Evolutionary conservation across 2,329 filamentous ascomycete genomes (phyloP), one percentile per base, ranked within the genome.

Genomic region (Aspergillus felis): DNA sequence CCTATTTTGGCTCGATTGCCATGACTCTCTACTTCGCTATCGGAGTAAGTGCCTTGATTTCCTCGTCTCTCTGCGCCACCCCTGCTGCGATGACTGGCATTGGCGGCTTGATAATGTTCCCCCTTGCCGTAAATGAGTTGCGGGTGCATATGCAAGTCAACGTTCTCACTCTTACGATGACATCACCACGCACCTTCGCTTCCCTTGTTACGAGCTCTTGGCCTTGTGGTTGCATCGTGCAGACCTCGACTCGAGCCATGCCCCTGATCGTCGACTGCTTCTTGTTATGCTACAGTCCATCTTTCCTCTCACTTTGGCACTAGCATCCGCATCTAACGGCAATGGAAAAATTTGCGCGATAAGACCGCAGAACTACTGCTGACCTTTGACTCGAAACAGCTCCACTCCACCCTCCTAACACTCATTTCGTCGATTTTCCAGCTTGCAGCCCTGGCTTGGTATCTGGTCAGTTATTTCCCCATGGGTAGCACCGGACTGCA

Each of bases 401-500:
- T 96, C 64, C 89, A 89, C 72, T 93, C 83, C 71, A 92, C 90
- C 44, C 77, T 95, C 61, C 84, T 97, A 63, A 97, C 94, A 17
- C 81, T 97, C 55, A 79, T 97, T 62, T 89, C 92, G 24, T 87
- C 91, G 60, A 82, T 97, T 59, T 79, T 92, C 65, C 94, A 99
- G 74, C 81, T 97, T 55, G 87, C 87, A 54, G 90, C 89, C 61
- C 80, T 97, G 62, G 64, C 91, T 50, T 97, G 93, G 93, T 97
- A 97, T 77, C 82, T 97, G 50, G 87, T 97, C 74, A 96, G 91
- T 77, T 99, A 99, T 76, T 97, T 97, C 69, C 94, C 94, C 27
- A 96, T 97, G 92, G 94, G 94, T 44, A 90, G 90, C 57, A 90
- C 88, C 55, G 91, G 94, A 46, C 78, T 99, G 64, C 88, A 93